Percentiles rank a stretch among this genome's conserved stretches.
phyloP scores from a whole-genome alignment of 805 yeast genomes.

The Metschnikowia gelsemii region DNA sequence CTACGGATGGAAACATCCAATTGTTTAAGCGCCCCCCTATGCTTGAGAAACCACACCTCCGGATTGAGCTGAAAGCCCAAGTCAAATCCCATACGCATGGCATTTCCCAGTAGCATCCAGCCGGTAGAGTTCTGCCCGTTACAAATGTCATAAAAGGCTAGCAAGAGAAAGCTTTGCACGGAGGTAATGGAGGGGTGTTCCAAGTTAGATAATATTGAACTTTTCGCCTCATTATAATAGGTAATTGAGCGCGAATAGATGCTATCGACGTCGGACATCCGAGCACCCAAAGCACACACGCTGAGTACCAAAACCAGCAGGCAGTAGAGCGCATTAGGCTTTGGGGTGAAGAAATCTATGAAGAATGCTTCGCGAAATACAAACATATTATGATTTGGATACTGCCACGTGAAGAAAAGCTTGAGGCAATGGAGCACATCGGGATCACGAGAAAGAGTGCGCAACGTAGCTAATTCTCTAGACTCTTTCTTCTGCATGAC shows the following conservation, averaged over 20 bases:
- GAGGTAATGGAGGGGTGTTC: slow-evolving; percentile 53
- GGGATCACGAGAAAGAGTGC: slow-evolving; percentile 15
- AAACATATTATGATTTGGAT: slow-evolving; percentile 62
- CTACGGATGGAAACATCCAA: slow-evolving; percentile 57
- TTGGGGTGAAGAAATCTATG: slow-evolving; percentile 58
- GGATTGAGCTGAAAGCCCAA: slow-evolving; percentile 64
- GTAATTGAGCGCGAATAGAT: slow-evolving; percentile 40
- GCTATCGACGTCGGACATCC: slow-evolving; percentile 45
- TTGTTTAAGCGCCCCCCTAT: slow-evolving; percentile 38
- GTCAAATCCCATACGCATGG: slow-evolving; percentile 63
- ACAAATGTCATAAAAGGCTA: slow-evolving; percentile 62
- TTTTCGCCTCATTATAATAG: slow-evolving; percentile 50
- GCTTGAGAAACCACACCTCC: slow-evolving; percentile 53
- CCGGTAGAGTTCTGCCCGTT: slow-evolving; percentile 57
- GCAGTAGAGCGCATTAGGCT: slow-evolving; percentile 51
- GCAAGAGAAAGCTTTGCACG: slow-evolving; percentile 55
- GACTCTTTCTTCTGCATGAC: slow-evolving; percentile 16
- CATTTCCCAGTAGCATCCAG: slow-evolving; percentile 64
- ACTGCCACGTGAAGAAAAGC: slow-evolving; percentile 61
- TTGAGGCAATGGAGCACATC: slow-evolving; percentile 36
- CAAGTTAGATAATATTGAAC: slow-evolving; percentile 39
- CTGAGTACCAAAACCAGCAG: slow-evolving; percentile 53
- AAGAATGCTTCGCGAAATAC: slow-evolving; percentile 64
- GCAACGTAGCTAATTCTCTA: slow-evolving; percentile 14
- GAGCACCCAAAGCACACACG: slow-evolving; percentile 59